These are phyloP conservation scores for Arachnomyces sp. DNA, from an alignment of 2,329 filamentous ascomycete genomes.

Conservation along the genomic window DNA sequence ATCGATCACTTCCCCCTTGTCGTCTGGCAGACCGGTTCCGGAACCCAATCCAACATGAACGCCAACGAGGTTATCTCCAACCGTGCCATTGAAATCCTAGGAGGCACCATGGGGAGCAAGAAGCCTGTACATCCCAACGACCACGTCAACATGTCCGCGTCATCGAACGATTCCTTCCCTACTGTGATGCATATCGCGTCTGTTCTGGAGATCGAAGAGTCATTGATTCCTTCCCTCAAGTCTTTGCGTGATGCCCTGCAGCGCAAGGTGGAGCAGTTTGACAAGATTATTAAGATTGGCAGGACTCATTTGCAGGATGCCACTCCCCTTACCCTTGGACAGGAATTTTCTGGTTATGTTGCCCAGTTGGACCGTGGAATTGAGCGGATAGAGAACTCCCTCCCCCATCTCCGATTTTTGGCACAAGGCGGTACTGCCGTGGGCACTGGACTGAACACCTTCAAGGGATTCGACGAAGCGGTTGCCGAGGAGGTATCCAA, in stretches of 20 bases:
- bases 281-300: slow-evolving; percentile 97
- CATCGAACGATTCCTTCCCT: slow-evolving; percentile 98
- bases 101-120: slow-evolving; percentile 89
- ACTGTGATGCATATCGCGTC: slow-evolving; percentile 99
- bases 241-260: slow-evolving; percentile 78
- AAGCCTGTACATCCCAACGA: slow-evolving; percentile 99
- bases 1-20: slow-evolving; percentile 96
- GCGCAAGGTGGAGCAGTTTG: slow-evolving; percentile 81
- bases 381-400: slow-evolving; percentile 71
- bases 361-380: slow-evolving; percentile 89
- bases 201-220: slow-evolving; percentile 82
- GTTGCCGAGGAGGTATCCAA: slow-evolving; percentile 85
- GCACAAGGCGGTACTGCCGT: slow-evolving; percentile 96
- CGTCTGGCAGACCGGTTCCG: slow-evolving; percentile 98
- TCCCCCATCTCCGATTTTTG: slow-evolving; percentile 77
- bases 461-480: slow-evolving; percentile 87
- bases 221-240: slow-evolving; percentile 73
- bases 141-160: slow-evolving; percentile 98
- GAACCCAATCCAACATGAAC: slow-evolving; percentile 99
- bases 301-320: slow-evolving; percentile 96
- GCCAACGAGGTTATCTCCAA: slow-evolving; percentile 99
- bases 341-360: slow-evolving; percentile 97
- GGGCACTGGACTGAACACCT: slow-evolving; percentile 95
- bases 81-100: slow-evolving; percentile 95
- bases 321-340: slow-evolving; percentile 86